Percentiles rank a stretch among this genome's conserved stretches.
These are phyloP conservation scores for Mortierella sp. DNA, from an alignment of 371 early-diverging fungal species.

Conservation along the genomic window DNA sequence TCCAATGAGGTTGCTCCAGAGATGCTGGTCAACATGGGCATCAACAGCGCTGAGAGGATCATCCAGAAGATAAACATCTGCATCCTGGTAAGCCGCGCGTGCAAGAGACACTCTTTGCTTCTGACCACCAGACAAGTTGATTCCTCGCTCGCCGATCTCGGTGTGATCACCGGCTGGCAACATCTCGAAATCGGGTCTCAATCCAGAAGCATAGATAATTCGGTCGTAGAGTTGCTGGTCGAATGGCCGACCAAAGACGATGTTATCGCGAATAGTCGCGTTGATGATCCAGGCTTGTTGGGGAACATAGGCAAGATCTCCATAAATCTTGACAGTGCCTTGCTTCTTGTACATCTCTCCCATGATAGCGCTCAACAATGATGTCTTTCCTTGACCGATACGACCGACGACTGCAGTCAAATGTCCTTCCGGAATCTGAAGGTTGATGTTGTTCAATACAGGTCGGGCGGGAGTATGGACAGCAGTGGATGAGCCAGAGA, in stretches of 20 bases:
- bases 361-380: slow-evolving; percentile 81
- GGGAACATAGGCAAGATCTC: slow-evolving; percentile 88
- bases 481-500: too few species aligned
- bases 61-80: slow-evolving; percentile 72
- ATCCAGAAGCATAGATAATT: slow-evolving; percentile 72
- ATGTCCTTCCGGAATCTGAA: slow-evolving; percentile 33
- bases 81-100: slow-evolving; percentile 61
- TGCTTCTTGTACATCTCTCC: slow-evolving; percentile 85
- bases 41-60: too few species aligned
- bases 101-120: slow-evolving; percentile 63
- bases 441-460: too few species aligned
- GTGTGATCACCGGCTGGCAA: slow-evolving; percentile 84
- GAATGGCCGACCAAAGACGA: slow-evolving; percentile 88
- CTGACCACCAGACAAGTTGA: slow-evolving; percentile 86
- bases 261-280: slow-evolving; percentile 87
- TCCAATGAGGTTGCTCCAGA: slow-evolving; percentile 86
- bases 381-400: slow-evolving; percentile 90
- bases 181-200: slow-evolving; percentile 83
- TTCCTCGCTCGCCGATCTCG: slow-evolving; percentile 95
- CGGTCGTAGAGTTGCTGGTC: slow-evolving; percentile 81
- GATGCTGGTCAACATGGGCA: slow-evolving; percentile 52
- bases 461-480: too few species aligned
- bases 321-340: slow-evolving; percentile 79
- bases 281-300: slow-evolving; percentile 63
- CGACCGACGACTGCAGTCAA: slow-evolving; percentile 86